phyloP scores from a whole-genome alignment of 1,284 basidiomycete genomes.

The Fomitopsis betulina region DNA sequence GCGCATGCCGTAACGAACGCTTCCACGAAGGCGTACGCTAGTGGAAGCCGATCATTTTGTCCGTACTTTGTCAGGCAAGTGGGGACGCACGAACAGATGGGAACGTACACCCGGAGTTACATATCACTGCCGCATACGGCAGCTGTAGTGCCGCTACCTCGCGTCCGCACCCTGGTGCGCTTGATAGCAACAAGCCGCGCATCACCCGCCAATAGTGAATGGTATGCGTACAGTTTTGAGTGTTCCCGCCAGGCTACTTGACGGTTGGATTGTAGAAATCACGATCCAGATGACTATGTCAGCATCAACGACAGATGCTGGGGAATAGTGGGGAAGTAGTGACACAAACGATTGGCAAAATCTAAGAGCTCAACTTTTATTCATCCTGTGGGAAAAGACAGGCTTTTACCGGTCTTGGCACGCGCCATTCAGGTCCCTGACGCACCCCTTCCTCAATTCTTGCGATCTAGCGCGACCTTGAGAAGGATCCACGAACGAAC shows the following conservation, averaged over 20 bases:
- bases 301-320: background rate
- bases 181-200: background rate
- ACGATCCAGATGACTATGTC: background rate
- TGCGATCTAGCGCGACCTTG: background rate
- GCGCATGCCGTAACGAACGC: background rate
- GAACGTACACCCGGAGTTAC: background rate
- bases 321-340: background rate
- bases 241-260: background rate
- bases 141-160: background rate
- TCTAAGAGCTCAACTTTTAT: background rate
- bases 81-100: background rate
- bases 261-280: background rate
- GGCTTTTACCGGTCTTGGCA: background rate
- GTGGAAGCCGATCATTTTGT: background rate
- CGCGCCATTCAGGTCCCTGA: background rate
- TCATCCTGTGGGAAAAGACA: background rate
- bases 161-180: background rate
- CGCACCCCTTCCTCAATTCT: background rate
- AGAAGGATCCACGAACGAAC: background rate
- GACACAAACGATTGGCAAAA: background rate
- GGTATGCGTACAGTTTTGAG: background rate
- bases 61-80: background rate
- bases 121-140: background rate
- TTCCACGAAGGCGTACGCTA: background rate
- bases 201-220: background rate